These are phyloP conservation scores for Apiospora rasikravindrae DNA, from an alignment of 2,329 filamentous ascomycete species.

Conservation along the genomic window DNA sequence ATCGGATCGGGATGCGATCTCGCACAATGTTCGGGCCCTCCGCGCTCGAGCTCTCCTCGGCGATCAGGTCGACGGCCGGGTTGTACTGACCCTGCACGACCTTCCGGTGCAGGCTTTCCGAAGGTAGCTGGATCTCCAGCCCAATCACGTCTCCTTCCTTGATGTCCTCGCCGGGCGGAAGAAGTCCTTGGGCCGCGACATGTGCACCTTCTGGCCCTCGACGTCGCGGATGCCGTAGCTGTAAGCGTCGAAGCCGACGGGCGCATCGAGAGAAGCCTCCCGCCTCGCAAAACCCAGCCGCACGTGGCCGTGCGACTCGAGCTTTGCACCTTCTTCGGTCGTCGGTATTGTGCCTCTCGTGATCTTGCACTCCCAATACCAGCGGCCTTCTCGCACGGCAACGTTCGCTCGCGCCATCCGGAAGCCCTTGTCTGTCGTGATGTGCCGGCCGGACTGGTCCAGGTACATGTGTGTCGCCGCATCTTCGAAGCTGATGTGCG, in stretches of 20 bases:
- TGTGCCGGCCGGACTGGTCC: constrained; percentile 73
- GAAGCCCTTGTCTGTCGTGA: constrained; percentile 93
- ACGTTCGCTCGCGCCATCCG: constrained; percentile 91
- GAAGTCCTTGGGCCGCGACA: constrained; percentile 91
- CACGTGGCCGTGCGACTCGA: constrained; percentile 65
- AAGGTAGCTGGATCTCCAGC: constrained; percentile 84
- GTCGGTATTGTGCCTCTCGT: constrained; percentile 71
- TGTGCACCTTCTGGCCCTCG: constrained; percentile 88
- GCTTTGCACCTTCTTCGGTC: constrained; percentile 46
- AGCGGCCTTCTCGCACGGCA: constrained; percentile 83
- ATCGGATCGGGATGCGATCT: constrained; percentile 91
- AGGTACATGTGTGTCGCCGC: constrained; percentile 85
- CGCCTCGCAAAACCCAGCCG: constrained; percentile 86
- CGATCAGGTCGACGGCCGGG: constrained; percentile 74
- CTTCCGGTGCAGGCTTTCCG: constrained; percentile 84
- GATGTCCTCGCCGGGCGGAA: constrained; percentile 79
- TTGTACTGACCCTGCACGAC: constrained; percentile 89
- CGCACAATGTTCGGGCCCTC: constrained; percentile 82
- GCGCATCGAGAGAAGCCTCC: constrained; percentile 81
- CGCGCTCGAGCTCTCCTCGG: constrained; percentile 60
- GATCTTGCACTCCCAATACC: constrained; percentile 94
- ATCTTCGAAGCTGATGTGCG: constrained; percentile 92
- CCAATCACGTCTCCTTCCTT: constrained; percentile 93
- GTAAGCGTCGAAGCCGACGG: constrained; percentile 88
- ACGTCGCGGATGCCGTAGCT: constrained; percentile 93